Percentiles rank a stretch among this genome's conserved stretches.
These are phyloP conservation scores for Fusarium concolor DNA, from an alignment of 2,329 filamentous ascomycete genomes.

Conservation along the genomic window DNA sequence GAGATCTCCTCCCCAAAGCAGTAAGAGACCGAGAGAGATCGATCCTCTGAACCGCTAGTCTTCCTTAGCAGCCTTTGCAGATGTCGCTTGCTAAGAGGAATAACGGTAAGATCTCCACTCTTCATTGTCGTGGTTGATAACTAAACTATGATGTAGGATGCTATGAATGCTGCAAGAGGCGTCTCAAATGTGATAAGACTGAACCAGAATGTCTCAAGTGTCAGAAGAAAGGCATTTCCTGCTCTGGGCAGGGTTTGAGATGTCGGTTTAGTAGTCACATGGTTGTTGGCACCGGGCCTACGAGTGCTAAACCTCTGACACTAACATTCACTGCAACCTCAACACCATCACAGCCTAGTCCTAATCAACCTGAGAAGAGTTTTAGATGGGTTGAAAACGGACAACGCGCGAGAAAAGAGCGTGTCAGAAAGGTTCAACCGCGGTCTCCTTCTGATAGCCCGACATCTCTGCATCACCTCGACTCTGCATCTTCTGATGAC, in stretches of 20 bases:
- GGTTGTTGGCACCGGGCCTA: conserved; percentile 7
- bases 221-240: conserved; percentile 53
- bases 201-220: conserved; percentile 55
- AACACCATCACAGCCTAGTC: not conserved
- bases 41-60: not conserved
- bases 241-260: conserved; percentile 53
- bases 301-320: not conserved
- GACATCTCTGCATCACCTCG: not conserved
- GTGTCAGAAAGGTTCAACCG: not conserved
- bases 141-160: conserved; percentile 46
- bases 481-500: conserved; percentile 24
- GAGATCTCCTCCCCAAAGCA: not conserved
- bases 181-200: conserved; percentile 55
- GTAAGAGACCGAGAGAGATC: conserved; percentile 5
- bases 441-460: not conserved
- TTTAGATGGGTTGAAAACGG: conserved; percentile 36
- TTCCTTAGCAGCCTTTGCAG: not conserved
- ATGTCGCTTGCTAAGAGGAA: conserved; percentile 48
- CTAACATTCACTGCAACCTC: conserved; percentile 7
- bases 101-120: conserved; percentile 31
- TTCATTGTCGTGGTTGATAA: not conserved
- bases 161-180: conserved; percentile 53
- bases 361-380: conserved; percentile 5
- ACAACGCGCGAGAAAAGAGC: conserved; percentile 16
- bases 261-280: conserved; percentile 53